Base-by-base conservation (phyloP, 176 grass and related monocot species). In the Hordeum marinum region DNA sequence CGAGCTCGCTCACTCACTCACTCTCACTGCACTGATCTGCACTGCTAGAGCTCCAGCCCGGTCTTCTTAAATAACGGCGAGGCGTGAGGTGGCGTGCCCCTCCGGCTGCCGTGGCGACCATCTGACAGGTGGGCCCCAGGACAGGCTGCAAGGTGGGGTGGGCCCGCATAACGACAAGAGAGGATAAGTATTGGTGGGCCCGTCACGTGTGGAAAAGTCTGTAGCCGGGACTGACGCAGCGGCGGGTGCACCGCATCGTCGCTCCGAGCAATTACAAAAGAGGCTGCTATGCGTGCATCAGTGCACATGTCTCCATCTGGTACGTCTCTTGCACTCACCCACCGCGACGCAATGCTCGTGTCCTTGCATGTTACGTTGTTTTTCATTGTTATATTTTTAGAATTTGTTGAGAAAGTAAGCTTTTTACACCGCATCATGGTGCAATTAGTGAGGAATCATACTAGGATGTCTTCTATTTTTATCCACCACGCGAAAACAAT, bases 21-120 rank as follows among this genome's bases (percentile, higher is more conserved):
- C 58, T 60, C n/a, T 25, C 58, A 9, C n/a, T 60, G 58, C 58
- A 25, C n/a, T 60, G n/a, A 1, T 70, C 27, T 78, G 3, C 35
- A 14, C 8, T 46, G 59, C 40, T 67, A 8, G 46, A 68, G 45
- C 2, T 6, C 2, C n/a, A 1, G 7, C 8, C 52, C 11, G 52
- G 43, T 29, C 37, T 84, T 89, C 32, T 34, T 89, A 89, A 81
- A 89, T 89, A 89, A n/a, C 69, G 43, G 68, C 27, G 10, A 0
- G 57, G 14, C 0, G 60, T 3, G 34, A 14, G 26, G 77, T 63
- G 13, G 7, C 20, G n/a, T 68, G 34, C n/a, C 76, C 34, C 0
- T 8, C 75, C 17, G 48, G 1, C 1, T 1, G 0, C 1, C 1
- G 1, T 7, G 17, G 9, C 45, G 25, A 11, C 4, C 0, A 34